Conservation (phyloP, 768 basidiomycete species). For the Boletus rufocinnamomeus region DNA sequence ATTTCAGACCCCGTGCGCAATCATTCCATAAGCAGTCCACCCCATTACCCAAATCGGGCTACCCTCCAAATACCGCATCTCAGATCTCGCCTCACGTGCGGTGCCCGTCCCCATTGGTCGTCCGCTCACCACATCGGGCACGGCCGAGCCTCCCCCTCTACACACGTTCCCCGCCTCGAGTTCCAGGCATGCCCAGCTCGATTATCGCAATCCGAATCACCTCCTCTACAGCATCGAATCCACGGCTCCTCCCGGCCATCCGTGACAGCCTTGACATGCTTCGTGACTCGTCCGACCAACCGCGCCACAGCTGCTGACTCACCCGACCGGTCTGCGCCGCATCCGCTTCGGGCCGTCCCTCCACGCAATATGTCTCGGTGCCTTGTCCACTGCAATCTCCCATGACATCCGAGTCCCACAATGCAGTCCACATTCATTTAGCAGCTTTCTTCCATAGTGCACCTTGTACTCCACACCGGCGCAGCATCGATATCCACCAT, state of each 20-base stretch:
- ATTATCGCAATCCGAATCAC: conserved; percentile 34
- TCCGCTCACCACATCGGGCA: conserved; percentile 12
- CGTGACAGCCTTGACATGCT: too few relatives aligned
- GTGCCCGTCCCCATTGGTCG: conserved; percentile 12
- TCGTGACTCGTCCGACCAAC: background rate
- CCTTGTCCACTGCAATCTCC: conserved; percentile 4
- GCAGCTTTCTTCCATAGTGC: too few relatives aligned
- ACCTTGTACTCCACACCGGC: background rate
- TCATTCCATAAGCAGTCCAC: conserved; percentile 29
- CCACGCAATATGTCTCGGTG: conserved; percentile 19
- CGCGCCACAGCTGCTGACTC: conserved; percentile 19
- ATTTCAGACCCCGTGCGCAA: conserved; percentile 32
- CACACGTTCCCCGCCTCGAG: conserved; percentile 37
- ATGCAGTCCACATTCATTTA: background rate
- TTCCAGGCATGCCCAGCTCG: conserved; percentile 28
- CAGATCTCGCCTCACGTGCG: conserved; percentile 34
- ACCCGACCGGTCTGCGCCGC: background rate
- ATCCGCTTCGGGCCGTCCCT: conserved; percentile 8
- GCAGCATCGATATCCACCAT: background rate
- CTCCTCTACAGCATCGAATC: background rate
- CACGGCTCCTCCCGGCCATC: background rate
- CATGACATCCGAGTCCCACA: background rate
- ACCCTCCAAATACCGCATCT: conserved; percentile 25
- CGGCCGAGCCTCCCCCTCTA: conserved; percentile 7
- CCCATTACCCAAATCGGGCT: conserved; percentile 18